phyloP scores from a whole-genome alignment of 2,329 filamentous ascomycete genomes.

The Fusarium sp. region DNA sequence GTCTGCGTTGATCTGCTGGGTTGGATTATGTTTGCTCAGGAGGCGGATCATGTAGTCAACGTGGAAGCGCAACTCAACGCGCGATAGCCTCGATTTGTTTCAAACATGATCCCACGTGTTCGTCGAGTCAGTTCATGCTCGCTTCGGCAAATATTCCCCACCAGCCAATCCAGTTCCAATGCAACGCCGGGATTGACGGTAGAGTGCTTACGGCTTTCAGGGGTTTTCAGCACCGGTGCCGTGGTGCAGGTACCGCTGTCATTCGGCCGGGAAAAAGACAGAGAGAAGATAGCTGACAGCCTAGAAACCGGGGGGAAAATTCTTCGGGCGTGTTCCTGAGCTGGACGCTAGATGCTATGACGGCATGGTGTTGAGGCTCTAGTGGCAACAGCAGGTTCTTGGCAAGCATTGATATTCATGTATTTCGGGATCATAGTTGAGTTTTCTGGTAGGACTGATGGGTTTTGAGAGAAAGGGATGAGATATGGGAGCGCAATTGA shows the following conservation, averaged over 20 bases:
- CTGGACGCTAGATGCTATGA: not conserved
- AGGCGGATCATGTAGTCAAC: too few relatives aligned
- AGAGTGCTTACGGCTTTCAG: conserved; percentile 19
- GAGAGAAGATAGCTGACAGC: not conserved
- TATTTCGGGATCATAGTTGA: too few relatives aligned
- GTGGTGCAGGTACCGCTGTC: conserved; percentile 1
- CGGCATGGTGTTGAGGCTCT: too few relatives aligned
- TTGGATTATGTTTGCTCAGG: not conserved
- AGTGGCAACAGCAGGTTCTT: too few relatives aligned
- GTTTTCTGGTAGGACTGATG: too few relatives aligned
- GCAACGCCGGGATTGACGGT: not conserved
- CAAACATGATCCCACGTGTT: not conserved
- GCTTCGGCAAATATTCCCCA: conserved; percentile 12
- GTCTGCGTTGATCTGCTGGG: not conserved
- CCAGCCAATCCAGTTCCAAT: not conserved
- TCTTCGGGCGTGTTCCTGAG: not conserved
- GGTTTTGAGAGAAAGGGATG: too few relatives aligned
- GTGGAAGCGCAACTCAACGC: too few relatives aligned
- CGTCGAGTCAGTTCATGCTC: not conserved
- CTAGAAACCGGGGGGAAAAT: too few relatives aligned
- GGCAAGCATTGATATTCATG: too few relatives aligned
- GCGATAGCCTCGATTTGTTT: not conserved
- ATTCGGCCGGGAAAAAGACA: not conserved
- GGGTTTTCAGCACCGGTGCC: conserved; percentile 9
- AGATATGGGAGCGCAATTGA: too few relatives aligned